These are phyloP conservation scores for Abortiporus biennis DNA, from an alignment of 1,284 basidiomycete species.

Conservation along the genomic window DNA sequence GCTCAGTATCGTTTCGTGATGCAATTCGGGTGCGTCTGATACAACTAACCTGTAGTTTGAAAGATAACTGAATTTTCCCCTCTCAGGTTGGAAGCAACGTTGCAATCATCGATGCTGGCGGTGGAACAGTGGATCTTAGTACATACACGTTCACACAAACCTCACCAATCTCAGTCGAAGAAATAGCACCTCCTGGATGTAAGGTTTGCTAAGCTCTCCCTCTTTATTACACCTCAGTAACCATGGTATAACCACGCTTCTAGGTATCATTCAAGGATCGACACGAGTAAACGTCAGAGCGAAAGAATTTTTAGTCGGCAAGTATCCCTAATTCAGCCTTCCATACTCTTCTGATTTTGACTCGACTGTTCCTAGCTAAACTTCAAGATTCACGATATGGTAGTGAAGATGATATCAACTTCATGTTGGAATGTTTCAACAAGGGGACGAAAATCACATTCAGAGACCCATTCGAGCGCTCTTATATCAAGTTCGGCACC, in stretches of 20 bases:
- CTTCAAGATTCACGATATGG: background rate
- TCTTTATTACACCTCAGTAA: too few species aligned
- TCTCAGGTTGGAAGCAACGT: slow-evolving; percentile 1
- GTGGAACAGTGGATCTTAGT: slow-evolving; percentile 3
- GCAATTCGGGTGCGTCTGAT: background rate
- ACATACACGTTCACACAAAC: background rate
- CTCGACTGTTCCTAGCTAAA: background rate
- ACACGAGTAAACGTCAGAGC: background rate
- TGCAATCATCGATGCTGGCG: slow-evolving; percentile 5
- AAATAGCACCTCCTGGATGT: background rate
- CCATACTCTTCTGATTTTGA: too few species aligned
- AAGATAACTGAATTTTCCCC: background rate
- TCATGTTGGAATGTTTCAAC: background rate
- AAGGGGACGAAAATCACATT: background rate
- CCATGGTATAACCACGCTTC: too few species aligned
- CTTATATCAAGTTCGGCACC: background rate
- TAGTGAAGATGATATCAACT: background rate
- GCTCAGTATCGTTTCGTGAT: background rate
- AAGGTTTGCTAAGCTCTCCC: too few species aligned
- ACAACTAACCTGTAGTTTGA: too few species aligned
- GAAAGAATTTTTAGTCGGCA: background rate
- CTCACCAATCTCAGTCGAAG: slow-evolving; percentile 2
- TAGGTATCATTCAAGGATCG: background rate
- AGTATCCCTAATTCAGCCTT: background rate
- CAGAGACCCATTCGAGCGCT: background rate